Base-by-base conservation (phyloP, 2,329 filamentous ascomycete genomes). In the Stagonosporopsis cucurbitacearum region DNA sequence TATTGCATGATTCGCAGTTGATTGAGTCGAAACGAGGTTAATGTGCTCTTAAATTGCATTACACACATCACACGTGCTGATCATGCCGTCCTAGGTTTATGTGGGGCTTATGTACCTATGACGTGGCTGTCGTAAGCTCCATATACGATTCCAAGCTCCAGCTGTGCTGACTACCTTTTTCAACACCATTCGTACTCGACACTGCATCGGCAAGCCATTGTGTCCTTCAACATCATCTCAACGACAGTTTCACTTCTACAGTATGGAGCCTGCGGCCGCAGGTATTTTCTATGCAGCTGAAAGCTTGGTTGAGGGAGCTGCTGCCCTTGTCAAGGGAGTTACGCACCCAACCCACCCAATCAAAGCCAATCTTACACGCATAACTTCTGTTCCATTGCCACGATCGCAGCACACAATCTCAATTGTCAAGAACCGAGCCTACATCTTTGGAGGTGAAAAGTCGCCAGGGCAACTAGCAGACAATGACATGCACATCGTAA, bases 381-480 rank as follows among this genome's bases (percentile, higher is more conserved):
- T 86, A 47, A 77, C 66, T 56, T 65, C 77, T 60, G 62, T 77
- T 57, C 55, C 72, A 53, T 75, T 86, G 11, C 75, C 78, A 6
- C 78, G 83, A 50, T 78, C 79, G 8, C 70, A 79, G 40, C 83
- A 86, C 68, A 81, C 81, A 2, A 63, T 85, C 43, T 83, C 81
- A 4, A 71, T 84, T 41, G 75, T 86, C 59, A 80, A 80, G 55
- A 78, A 80, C 48, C 80, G 81, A 59, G 82, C 82, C 26, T 84
- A 84, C 65, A 80, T 86, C 49, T 85, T 85, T 58, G 83, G 83
- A 6, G 83, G 83, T 48, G 76, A 79, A 63, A 70, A 62, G 1
- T 65, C 69, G 39, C 65, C 36, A 64, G 76, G 57, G 57, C 74
- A 54, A 35, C 72, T 84, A 23, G 81, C 81, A 28, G 76, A 78